Percentiles rank a stretch among this genome's conserved stretches.
These are phyloP conservation scores for Hymenochaete sp. DNA, from an alignment of 1,284 basidiomycete species.

Conservation along the genomic window DNA sequence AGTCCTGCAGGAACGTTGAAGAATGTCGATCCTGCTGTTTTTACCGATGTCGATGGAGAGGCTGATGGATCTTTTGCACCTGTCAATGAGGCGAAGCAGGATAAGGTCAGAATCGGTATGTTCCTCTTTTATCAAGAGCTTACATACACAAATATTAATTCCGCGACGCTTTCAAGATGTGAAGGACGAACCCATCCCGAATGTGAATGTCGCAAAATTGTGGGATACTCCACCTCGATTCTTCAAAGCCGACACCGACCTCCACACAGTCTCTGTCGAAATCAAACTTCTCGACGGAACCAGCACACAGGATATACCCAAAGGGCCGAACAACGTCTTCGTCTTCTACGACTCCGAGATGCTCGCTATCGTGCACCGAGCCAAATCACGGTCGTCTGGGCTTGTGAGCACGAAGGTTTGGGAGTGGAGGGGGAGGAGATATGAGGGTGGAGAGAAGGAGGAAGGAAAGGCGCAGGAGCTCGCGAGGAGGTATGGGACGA, in stretches of 20 bases:
- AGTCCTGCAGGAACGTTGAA: slow-evolving; percentile 49
- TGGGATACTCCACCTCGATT: slow-evolving; percentile 25
- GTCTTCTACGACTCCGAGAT: slow-evolving; percentile 68
- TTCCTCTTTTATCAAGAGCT: slow-evolving; percentile 6
- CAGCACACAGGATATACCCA: slow-evolving; percentile 23
- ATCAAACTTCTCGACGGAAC: slow-evolving; percentile 49
- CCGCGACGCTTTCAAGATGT: slow-evolving; percentile 29
- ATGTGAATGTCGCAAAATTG: slow-evolving; percentile 41
- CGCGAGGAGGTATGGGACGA: slow-evolving; percentile 60
- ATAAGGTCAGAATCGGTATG: slow-evolving; percentile 14
- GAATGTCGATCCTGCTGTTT: slow-evolving; percentile 26
- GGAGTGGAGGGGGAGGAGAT: slow-evolving; percentile 59
- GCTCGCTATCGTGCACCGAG: slow-evolving; percentile 57
- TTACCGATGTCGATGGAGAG: slow-evolving; percentile 18
- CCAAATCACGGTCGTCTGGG: slow-evolving; percentile 53
- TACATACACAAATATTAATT: no score
- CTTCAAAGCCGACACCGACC: slow-evolving; percentile 31
- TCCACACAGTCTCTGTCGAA: slow-evolving; percentile 61
- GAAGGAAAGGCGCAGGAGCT: slow-evolving; percentile 59
- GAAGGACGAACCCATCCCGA: slow-evolving; percentile 39
- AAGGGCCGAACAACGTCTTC: slow-evolving; percentile 27
- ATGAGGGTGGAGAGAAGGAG: slow-evolving; percentile 45
- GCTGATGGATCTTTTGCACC: no score
- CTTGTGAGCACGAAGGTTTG: slow-evolving; percentile 61
- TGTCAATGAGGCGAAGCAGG: slow-evolving; percentile 4